Conservation (phyloP, 2,329 filamentous ascomycete species). For the Fusarium sulawesiense region DNA sequence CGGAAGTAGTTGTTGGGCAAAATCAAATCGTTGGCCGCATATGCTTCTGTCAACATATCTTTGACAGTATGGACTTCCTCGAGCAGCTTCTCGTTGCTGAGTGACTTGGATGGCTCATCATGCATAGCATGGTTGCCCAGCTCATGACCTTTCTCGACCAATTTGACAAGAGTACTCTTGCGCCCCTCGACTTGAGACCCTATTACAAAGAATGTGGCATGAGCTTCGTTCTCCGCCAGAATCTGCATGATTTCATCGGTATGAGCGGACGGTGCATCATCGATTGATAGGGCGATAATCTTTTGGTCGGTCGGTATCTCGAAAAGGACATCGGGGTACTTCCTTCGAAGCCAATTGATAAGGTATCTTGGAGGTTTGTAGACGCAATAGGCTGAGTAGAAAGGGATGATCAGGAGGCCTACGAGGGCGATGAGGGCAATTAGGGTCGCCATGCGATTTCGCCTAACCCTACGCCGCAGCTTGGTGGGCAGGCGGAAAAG, state of each 20-base stretch:
- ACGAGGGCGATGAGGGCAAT: slow-evolving; percentile 54
- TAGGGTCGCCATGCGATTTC: slow-evolving; percentile 68
- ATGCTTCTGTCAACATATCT: slow-evolving; percentile 66
- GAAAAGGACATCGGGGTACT: slow-evolving; percentile 84
- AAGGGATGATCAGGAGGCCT: slow-evolving; percentile 52
- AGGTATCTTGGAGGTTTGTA: slow-evolving; percentile 84
- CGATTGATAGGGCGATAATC: slow-evolving; percentile 84
- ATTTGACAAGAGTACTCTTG: slow-evolving; percentile 65
- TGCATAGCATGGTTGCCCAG: slow-evolving; percentile 91
- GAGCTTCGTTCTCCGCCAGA: slow-evolving; percentile 73
- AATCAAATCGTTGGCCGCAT: slow-evolving; percentile 57
- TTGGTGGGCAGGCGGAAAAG: slow-evolving; percentile 67
- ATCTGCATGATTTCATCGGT: slow-evolving; percentile 77
- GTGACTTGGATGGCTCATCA: slow-evolving; percentile 77
- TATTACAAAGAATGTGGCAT: slow-evolving; percentile 90
- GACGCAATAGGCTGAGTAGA: slow-evolving; percentile 70
- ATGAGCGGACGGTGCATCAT: slow-evolving; percentile 82
- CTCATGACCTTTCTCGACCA: slow-evolving; percentile 74
- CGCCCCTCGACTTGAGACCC: slow-evolving; percentile 75
- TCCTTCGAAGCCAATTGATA: slow-evolving; percentile 75
- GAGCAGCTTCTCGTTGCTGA: slow-evolving; percentile 69
- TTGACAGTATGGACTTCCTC: slow-evolving; percentile 75
- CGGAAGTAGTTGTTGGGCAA: slow-evolving; percentile 77
- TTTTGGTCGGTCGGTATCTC: slow-evolving; percentile 69
- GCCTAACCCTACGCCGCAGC: slow-evolving; percentile 67